Conservation (phyloP, 2,329 filamentous ascomycete genomes). For the Pseudomassariella vexata region DNA sequence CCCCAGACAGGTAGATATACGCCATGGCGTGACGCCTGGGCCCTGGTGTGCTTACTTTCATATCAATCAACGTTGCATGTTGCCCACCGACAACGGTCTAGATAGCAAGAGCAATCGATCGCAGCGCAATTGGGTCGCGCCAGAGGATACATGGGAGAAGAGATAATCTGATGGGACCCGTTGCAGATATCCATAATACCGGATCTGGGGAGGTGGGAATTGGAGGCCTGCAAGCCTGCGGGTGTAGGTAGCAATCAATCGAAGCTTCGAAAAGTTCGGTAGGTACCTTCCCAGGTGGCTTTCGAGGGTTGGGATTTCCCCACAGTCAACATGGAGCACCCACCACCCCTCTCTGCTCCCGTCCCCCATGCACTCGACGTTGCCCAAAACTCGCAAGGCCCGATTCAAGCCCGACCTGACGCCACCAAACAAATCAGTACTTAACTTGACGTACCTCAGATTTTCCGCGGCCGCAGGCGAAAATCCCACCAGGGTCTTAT, state of each 20-base stretch:
- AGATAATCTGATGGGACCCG: neutral
- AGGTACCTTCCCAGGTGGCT: neutral
- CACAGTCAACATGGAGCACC: slow-evolving; percentile 1
- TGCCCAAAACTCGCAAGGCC: slow-evolving; percentile 5
- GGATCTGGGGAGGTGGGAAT: too few relatives aligned
- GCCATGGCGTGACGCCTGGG: too few relatives aligned
- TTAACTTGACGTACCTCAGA: slow-evolving; percentile 1
- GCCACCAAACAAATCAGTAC: slow-evolving; percentile 6
- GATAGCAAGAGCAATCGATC: too few relatives aligned
- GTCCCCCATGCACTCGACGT: too few relatives aligned
- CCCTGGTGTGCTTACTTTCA: too few relatives aligned
- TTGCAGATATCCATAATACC: neutral
- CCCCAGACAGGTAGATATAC: too few relatives aligned
- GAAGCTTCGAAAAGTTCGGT: neutral
- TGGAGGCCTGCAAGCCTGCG: too few relatives aligned
- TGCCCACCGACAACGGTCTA: too few relatives aligned
- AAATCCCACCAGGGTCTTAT: neutral
- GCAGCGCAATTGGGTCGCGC: too few relatives aligned
- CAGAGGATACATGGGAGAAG: neutral
- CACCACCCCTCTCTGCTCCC: slow-evolving; percentile 2
- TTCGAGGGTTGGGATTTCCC: slow-evolving; percentile 3
- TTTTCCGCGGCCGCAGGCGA: too few relatives aligned
- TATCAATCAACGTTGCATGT: too few relatives aligned
- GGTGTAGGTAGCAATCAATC: too few relatives aligned
- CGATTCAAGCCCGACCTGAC: slow-evolving; percentile 5